A percentile compares a stretch with the other conserved stretches of the same genome.
Conservation (phyloP, 495 filamentous ascomycete genomes). For the Cetradonia linearis region DNA sequence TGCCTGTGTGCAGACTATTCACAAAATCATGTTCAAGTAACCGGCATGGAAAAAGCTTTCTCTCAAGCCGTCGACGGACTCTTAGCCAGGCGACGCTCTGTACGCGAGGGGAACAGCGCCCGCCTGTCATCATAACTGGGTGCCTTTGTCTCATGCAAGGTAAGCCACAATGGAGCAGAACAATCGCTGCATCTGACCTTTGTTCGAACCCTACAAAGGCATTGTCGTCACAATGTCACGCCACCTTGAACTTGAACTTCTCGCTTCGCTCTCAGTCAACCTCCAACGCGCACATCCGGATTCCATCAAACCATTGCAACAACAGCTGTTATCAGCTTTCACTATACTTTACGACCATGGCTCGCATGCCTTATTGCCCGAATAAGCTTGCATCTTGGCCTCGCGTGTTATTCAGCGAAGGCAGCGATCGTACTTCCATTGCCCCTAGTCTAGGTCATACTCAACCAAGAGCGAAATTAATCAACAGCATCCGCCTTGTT, state of each 20-base stretch:
- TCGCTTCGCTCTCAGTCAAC: background rate
- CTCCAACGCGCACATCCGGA: background rate
- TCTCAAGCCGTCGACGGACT: background rate
- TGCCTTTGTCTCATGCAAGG: background rate
- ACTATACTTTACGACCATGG: background rate
- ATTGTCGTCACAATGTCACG: background rate
- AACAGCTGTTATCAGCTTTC: background rate
- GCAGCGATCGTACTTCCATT: no score
- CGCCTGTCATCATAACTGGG: background rate
- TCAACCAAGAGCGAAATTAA: background rate
- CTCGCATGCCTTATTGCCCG: background rate
- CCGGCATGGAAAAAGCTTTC: conserved; percentile 1
- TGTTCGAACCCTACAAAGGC: background rate
- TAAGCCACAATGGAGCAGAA: background rate
- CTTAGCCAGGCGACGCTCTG: background rate
- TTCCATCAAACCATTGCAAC: background rate
- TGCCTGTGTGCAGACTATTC: background rate
- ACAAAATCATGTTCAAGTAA: background rate
- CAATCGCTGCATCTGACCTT: background rate
- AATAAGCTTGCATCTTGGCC: conserved; percentile 1
- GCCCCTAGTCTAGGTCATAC: background rate
- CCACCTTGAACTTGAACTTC: background rate
- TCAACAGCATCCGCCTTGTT: background rate
- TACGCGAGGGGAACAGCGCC: background rate
- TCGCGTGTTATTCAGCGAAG: background rate